Evolutionary conservation across 73 alveolate genomes (phyloP), one percentile per base, ranked within the genome.

Genomic region (Tetrahymena borealis): DNA sequence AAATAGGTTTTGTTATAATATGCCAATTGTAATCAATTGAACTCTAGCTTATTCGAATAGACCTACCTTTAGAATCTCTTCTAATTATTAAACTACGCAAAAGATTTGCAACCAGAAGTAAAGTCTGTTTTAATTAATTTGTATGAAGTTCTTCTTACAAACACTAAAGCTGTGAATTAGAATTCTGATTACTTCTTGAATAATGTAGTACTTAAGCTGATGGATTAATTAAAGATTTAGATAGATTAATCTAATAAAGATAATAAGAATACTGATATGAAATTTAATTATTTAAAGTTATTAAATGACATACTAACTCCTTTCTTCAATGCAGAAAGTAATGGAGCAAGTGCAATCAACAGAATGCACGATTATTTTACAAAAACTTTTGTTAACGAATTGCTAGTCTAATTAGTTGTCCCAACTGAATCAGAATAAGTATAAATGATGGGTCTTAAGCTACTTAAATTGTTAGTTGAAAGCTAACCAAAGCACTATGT

Each of bases 241-340:
- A 77, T 36, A 40, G 90, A 36, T 32, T 92, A 33, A 92, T 92
- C 60, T 3, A 92, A 78, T n/a, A 78, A 42, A 90, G 79, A 18
- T 39, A 78, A 79, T 35, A 93, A 39, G 90, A 91, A 39, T 32
- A 93, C 91, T 28, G 97, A 94, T 37, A 96, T 96, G 41, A 92
- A 98, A 85, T 97, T 97, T 94, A 91, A 94, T 31, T 91, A 95
- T 43, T 91, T 97, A n/a, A 97, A 97, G 94, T 94, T 97, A 78
- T 96, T 97, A 42, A 95, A 98, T 33, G 99, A 97, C 41, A 92
- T 97, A 3, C 32, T 96, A 20, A 94, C 94, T 38, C 95, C 98
- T 39, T 94, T 97, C 91, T 43, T 97, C 31, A 90, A 94, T n/a
- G 98, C 95, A 38, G 98, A 96, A 32, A 94, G 93, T 40, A 96